These are phyloP conservation scores for Ophiorrhiza pumila DNA, from an alignment of 257 asterid genomes.

Conservation along the genomic window DNA sequence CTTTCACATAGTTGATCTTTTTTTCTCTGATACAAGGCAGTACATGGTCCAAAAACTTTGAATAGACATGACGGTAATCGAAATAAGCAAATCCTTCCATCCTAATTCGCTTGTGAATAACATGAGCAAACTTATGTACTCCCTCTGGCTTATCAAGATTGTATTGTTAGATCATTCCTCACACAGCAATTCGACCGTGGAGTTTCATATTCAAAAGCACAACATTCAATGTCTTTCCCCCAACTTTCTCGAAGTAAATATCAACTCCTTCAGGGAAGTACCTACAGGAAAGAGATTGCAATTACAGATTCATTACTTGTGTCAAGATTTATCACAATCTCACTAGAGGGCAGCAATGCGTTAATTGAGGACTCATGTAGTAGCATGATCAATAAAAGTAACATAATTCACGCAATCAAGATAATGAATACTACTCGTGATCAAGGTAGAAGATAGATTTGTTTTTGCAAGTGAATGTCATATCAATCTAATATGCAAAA, in stretches of 20 bases:
- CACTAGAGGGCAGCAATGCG: no score
- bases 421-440: no score
- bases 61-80: conserved; percentile 30
- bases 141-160: conserved; percentile 37
- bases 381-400: no score
- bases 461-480: no score
- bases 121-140: conserved; percentile 28
- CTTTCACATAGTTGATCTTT: conserved; percentile 40
- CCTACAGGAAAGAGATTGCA: conserved; percentile 11
- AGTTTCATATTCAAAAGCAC: conserved; percentile 42
- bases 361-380: no score
- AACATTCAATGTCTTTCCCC: conserved; percentile 56
- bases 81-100: conserved; percentile 36
- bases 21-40: conserved; percentile 34
- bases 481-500: no score
- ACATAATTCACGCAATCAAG: no score
- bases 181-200: conserved; percentile 43
- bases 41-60: conserved; percentile 31
- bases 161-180: conserved; percentile 62
- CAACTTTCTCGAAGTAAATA: conserved; percentile 52
- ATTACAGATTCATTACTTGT: neutral
- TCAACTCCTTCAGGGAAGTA: conserved; percentile 51
- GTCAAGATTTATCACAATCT: no score
- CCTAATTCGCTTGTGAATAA: conserved; percentile 24
- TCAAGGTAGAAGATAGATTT: no score